phyloP scores from a whole-genome alignment of 2,329 filamentous ascomycete species.

The Xylaria sp. region DNA sequence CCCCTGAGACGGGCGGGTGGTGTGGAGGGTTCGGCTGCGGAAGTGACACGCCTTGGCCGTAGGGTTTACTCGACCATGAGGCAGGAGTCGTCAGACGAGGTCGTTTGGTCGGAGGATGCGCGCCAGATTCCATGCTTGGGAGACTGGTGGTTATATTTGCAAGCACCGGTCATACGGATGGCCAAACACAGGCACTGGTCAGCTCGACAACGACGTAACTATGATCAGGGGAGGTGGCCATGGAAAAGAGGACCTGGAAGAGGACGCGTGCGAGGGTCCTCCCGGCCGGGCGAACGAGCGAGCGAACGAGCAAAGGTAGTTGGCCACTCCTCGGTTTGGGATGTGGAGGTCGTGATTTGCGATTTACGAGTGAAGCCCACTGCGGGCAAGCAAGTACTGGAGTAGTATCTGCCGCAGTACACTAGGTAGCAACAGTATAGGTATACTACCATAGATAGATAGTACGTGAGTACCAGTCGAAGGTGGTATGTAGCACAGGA shows the following conservation, averaged over 20 bases:
- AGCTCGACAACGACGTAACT: conserved; percentile 47
- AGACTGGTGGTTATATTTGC: conserved; percentile 53
- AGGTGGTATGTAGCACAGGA: conserved; percentile 1
- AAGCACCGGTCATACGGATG: conserved; percentile 50
- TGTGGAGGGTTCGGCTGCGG: conserved; percentile 57
- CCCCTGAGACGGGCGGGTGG: conserved; percentile 47
- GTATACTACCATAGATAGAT: neutral
- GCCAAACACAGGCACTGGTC: conserved; percentile 50
- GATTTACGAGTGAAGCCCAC: conserved; percentile 27
- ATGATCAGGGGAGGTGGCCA: conserved; percentile 51
- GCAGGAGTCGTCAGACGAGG: conserved; percentile 63
- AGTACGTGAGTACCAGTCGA: conserved; percentile 16
- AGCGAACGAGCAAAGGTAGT: conserved; percentile 19
- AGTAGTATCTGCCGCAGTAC: conserved; percentile 10
- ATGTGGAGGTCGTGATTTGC: conserved; percentile 35
- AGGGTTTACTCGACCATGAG: conserved; percentile 58
- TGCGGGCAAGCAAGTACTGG: conserved; percentile 17
- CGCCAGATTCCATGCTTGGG: conserved; percentile 69
- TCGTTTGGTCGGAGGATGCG: conserved; percentile 69
- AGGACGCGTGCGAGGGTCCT: conserved; percentile 42
- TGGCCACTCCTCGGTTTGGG: conserved; percentile 27
- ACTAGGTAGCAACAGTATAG: neutral
- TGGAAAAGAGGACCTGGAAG: conserved; percentile 51
- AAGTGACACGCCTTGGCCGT: conserved; percentile 57
- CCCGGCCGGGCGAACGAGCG: conserved; percentile 26